Conservation (phyloP, 148 eudicot species). For the Cornus kousa region DNA sequence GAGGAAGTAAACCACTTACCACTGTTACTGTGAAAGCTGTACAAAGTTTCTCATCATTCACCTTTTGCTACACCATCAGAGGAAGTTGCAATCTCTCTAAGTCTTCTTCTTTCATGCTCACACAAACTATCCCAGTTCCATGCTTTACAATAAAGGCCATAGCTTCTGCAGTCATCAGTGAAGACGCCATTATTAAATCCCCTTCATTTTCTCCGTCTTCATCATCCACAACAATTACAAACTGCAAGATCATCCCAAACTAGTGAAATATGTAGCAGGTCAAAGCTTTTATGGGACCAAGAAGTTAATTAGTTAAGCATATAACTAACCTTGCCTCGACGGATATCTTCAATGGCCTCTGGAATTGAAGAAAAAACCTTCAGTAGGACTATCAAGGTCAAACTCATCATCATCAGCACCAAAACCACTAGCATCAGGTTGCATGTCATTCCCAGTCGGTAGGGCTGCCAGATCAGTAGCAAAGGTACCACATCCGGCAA, state of each 20-base stretch:
- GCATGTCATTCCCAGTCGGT: slow-evolving; percentile 7
- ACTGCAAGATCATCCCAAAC: slow-evolving; percentile 18
- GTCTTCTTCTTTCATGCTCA: slow-evolving; percentile 41
- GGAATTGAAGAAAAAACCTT: slow-evolving; percentile 27
- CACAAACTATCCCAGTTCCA: slow-evolving; percentile 46
- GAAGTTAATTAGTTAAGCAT: neutral
- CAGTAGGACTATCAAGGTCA: slow-evolving; percentile 26
- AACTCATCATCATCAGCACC: slow-evolving; percentile 3
- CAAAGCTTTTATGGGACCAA: neutral
- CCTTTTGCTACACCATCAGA: slow-evolving; percentile 31
- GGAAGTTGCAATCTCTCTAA: slow-evolving; percentile 36
- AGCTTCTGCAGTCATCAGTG: slow-evolving; percentile 36
- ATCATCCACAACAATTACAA: slow-evolving; percentile 39
- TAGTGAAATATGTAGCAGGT: neutral
- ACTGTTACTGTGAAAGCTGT: slow-evolving; percentile 44
- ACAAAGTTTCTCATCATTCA: slow-evolving; percentile 38
- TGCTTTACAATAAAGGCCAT: slow-evolving; percentile 46
- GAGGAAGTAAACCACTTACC: slow-evolving; percentile 15
- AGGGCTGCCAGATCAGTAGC: neutral
- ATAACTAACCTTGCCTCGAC: slow-evolving; percentile 24
- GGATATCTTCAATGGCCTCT: slow-evolving; percentile 29
- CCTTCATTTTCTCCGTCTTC: slow-evolving; percentile 47
- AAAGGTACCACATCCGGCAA: neutral
- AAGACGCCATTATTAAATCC: slow-evolving; percentile 41
- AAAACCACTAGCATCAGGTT: slow-evolving; percentile 5